A percentile compares a stretch with the other conserved stretches of the same genome.
These are phyloP conservation scores for Cunninghamia lanceolata DNA, from an alignment of 75 land plant genomes.

Conservation along the genomic window DNA sequence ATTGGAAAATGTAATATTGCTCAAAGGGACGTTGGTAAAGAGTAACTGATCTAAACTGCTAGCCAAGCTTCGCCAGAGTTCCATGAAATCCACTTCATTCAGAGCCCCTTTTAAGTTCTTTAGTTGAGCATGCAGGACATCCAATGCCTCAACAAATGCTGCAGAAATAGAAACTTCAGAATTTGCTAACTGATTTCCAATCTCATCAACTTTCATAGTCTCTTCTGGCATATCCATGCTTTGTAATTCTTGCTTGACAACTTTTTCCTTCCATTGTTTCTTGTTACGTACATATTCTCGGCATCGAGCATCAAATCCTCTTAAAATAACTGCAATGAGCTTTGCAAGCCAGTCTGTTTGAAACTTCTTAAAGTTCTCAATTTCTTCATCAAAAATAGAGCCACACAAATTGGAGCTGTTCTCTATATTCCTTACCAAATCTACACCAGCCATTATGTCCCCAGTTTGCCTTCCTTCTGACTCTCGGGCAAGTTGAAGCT, in stretches of 20 bases:
- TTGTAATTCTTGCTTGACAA: not conserved
- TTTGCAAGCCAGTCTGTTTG: slow-evolving; percentile 70
- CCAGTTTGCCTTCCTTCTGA: not conserved
- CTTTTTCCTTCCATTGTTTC: slow-evolving; percentile 79
- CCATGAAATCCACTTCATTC: slow-evolving; percentile 69
- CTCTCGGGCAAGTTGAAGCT: slow-evolving; percentile 24
- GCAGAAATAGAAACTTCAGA: slow-evolving; percentile 34
- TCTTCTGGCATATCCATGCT: slow-evolving; percentile 5
- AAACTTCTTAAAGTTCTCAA: slow-evolving; percentile 47
- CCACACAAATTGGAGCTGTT: slow-evolving; percentile 13
- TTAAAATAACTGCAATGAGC: slow-evolving; percentile 60
- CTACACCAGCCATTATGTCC: slow-evolving; percentile 22
- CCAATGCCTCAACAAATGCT: slow-evolving; percentile 67
- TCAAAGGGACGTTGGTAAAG: slow-evolving; percentile 43
- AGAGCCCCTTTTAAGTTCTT: slow-evolving; percentile 41
- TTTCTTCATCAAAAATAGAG: slow-evolving; percentile 66
- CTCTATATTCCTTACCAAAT: slow-evolving; percentile 1
- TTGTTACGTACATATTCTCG: slow-evolving; percentile 76
- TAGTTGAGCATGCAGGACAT: slow-evolving; percentile 68
- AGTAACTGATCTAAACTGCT: slow-evolving; percentile 65
- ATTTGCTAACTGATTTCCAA: not conserved
- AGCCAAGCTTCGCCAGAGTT: slow-evolving; percentile 76
- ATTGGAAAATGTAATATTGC: slow-evolving; percentile 56
- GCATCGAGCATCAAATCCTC: slow-evolving; percentile 76
- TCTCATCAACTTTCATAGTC: not conserved